Base-by-base conservation (phyloP, 805 yeast genomes). In the Candida hungchunana region DNA sequence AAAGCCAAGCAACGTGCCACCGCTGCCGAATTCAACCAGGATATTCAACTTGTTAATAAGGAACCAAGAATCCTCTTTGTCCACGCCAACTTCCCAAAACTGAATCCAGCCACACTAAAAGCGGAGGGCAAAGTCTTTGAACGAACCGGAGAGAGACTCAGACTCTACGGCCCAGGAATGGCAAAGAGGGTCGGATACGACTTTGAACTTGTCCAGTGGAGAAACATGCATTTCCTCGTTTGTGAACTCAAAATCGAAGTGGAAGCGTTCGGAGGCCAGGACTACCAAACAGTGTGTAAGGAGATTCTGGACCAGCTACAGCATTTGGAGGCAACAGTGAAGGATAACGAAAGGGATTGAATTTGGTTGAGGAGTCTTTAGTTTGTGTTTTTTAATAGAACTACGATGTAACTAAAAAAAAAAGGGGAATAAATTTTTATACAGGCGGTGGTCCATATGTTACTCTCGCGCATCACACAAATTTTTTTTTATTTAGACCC, bases 81-180 rank as follows among this genome's bases (percentile, higher is more conserved):
- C 33, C 87, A 80, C 52, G 75, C 83, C 23, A 79, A 80, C 51
- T 72, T 67, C 59, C 85, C 85, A 7, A 80, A 80, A 53, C 57
- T 79, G 40, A 75, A 80, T 49, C 85, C 86, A 2, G 71, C 79
- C 66, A 58, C 59, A 12, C 62, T 79, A 41, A 67, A 63, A 37
- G 40, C 51, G n/a, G 62, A 62, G 5, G 66, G 64, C 3, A 64
- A 67, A 34, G 62, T 71, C 3, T 56, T 64, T 32, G 60, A 62
- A 28, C 64, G 60, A 18, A 63, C 63, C 7, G 75, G 72, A 3
- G 59, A 69, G 11, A 59, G 84, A 42, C 56, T 68, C n/a, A 58
- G 86, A 40, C 53, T 78, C 10, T 79, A 75, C 44, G 85, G 84
- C 5, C 66, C 72, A 4, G 78, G 74, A 4, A 67, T 76, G 67